A percentile compares a stretch with the other conserved stretches of the same genome.
These are phyloP conservation scores for Rhynchosporium secalis DNA, from an alignment of 2,329 filamentous ascomycete genomes.

Conservation along the genomic window DNA sequence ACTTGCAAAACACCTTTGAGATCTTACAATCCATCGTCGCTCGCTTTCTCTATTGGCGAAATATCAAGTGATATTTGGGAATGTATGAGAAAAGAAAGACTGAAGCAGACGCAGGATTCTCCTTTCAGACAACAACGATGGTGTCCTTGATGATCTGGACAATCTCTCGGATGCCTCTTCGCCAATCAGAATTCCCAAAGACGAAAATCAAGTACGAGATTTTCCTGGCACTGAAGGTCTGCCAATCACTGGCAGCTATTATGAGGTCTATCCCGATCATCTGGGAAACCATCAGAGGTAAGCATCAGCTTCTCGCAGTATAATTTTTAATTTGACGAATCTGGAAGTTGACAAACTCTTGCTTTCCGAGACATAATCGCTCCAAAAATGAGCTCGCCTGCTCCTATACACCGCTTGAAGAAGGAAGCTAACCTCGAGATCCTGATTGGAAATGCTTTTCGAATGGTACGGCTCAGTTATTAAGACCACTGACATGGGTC, in stretches of 20 bases:
- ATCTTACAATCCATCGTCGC: constrained; percentile 22
- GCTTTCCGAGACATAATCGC: too few relatives aligned
- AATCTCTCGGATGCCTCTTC: constrained; percentile 19
- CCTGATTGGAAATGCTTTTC: constrained; percentile 38
- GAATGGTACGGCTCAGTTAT: constrained; percentile 42
- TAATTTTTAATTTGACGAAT: too few relatives aligned
- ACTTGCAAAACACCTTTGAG: constrained; percentile 24
- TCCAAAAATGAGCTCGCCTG: too few relatives aligned
- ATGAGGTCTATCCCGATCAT: constrained; percentile 45
- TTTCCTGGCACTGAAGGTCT: constrained; percentile 39
- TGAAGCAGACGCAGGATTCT: constrained; percentile 20
- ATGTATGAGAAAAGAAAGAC: too few relatives aligned
- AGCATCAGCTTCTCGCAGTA: too few relatives aligned
- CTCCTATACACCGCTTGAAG: too few relatives aligned
- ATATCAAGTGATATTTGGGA: constrained; percentile 18
- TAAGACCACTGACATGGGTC: constrained; percentile 43
- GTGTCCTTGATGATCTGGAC: constrained; percentile 24
- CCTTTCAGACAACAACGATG: constrained; percentile 25
- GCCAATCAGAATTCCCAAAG: constrained; percentile 26
- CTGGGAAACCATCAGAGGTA: constrained; percentile 42
- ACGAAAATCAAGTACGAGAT: constrained; percentile 26
- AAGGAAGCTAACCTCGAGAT: too few relatives aligned
- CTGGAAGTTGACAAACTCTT: too few relatives aligned
- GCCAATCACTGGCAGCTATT: constrained; percentile 42
- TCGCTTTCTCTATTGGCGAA: constrained; percentile 19